A percentile compares a stretch with the other conserved stretches of the same genome.
phyloP scores from a whole-genome alignment of 495 filamentous ascomycete genomes.

The Penicillium longicatenatum region DNA sequence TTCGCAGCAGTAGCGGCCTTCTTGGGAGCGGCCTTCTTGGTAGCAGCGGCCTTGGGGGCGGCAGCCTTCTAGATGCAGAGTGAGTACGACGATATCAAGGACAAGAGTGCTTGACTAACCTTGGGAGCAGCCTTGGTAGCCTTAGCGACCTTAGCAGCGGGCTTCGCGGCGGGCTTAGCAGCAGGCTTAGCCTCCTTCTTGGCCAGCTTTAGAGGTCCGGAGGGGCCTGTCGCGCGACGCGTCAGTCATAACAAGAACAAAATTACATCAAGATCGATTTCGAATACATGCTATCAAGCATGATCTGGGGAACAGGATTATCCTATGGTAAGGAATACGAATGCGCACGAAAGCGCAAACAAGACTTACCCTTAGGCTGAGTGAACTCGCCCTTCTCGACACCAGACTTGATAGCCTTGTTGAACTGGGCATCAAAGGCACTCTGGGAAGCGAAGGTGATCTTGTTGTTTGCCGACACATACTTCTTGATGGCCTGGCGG shows the following conservation, averaged over 20 bases:
- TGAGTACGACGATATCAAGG: neutral
- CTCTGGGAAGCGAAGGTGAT: slow-evolving; percentile 65
- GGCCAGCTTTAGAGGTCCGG: slow-evolving; percentile 93
- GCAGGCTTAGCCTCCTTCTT: slow-evolving; percentile 74
- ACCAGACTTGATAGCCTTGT: slow-evolving; percentile 85
- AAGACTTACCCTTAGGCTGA: slow-evolving; percentile 87
- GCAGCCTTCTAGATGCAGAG: slow-evolving; percentile 39
- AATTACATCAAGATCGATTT: neutral
- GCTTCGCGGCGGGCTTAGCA: slow-evolving; percentile 44
- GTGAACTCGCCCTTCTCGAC: slow-evolving; percentile 88
- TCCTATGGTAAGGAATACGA: neutral
- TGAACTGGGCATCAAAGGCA: slow-evolving; percentile 89
- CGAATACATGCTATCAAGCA: neutral
- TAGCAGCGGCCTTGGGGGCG: slow-evolving; percentile 36
- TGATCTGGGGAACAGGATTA: neutral
- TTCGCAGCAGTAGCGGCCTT: slow-evolving; percentile 26
- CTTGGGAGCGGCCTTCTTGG: slow-evolving; percentile 52
- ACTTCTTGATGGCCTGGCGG: slow-evolving; percentile 97
- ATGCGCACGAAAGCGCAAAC: slow-evolving; percentile 7
- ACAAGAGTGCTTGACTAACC: neutral
- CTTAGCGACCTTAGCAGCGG: slow-evolving; percentile 37
- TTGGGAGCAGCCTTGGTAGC: slow-evolving; percentile 35
- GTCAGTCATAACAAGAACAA: slow-evolving; percentile 39
- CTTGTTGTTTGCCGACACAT: slow-evolving; percentile 94
- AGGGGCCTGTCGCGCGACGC: slow-evolving; percentile 62